Conservation (phyloP, 1,139 yeast genomes). For the Pneumocystis sp. region DNA sequence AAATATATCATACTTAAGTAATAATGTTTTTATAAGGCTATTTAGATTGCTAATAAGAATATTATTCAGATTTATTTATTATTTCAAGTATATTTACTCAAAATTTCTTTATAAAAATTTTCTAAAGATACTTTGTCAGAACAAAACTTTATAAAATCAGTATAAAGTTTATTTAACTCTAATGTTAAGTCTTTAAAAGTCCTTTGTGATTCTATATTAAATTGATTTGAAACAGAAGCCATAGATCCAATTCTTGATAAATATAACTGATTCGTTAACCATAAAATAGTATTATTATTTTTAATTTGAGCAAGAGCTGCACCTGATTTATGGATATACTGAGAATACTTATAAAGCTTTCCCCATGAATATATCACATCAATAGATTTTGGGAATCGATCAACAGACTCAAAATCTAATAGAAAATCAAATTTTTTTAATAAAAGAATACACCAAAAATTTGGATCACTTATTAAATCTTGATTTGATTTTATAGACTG, state of each 20-base stretch:
- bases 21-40: neutral
- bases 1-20: neutral
- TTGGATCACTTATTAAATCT: constrained; percentile 1
- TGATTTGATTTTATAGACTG: neutral
- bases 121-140: neutral
- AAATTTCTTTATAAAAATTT: neutral
- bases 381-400: constrained; percentile 23
- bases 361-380: constrained; percentile 84
- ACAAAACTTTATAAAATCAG: neutral
- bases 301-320: constrained; percentile 77
- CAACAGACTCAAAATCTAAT: constrained; percentile 58
- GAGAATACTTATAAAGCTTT: constrained; percentile 70
- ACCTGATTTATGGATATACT: constrained; percentile 80
- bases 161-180: neutral
- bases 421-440: constrained; percentile 58
- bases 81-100: neutral
- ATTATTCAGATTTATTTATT: neutral
- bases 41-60: neutral
- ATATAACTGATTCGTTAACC: constrained; percentile 12
- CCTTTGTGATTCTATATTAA: neutral
- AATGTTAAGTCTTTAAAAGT: neutral
- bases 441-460: constrained; percentile 45
- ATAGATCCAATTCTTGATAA: constrained; percentile 6
- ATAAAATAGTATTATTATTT: constrained; percentile 29
- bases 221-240: neutral